Base-by-base conservation (phyloP, 768 basidiomycete species). In the Chlorophyllum brunneum region DNA sequence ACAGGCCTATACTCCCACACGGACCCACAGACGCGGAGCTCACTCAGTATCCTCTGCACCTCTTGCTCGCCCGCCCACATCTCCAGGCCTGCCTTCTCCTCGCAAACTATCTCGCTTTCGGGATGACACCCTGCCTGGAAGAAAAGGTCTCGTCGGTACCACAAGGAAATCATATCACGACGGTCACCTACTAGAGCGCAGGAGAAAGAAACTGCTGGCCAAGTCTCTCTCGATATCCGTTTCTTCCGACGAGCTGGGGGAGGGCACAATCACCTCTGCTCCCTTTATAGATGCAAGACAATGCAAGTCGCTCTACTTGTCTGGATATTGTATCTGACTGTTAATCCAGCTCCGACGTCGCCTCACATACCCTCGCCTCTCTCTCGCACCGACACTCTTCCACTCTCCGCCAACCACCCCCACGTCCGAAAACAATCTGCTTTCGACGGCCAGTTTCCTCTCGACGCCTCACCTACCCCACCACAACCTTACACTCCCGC, bases 21-120 rank as follows among this genome's bases (percentile, higher is more conserved):
- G 46, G n/a, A 37, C 51, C 11, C 50, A 92, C 63, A 85, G 77
- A 63, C 82, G 89, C 6, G 81, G 81, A 8, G 82, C 82, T 0
- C 90, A 92, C 64, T 91, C 88, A 0, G 83, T 92, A 60, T 90
- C 87, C 61, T 88, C 87, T 45, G 91, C 86, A 0, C 88, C 88
- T 0, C 71, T 92, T 38, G 81, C 90, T 4, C 78, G 85, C 51
- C 90, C 90, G 0, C 90, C 90, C 0, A 92, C 90, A 2, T 91
- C 88, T 2, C 88, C 91, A 15, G 87, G 88, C 10, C 57, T 67
- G n/a, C 56, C 64, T 6, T 58, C 66, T 0, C 49, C 59, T 16
- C 59, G 27, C 20, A 53, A 40, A n/a, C 10, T 37, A 18, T 27
- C 67, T 26, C 53, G 52, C 4, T 34, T 48, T 4, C 36, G n/a